Percentiles rank a stretch among this genome's conserved stretches.
phyloP scores from a whole-genome alignment of 2,329 filamentous ascomycete genomes.

The Diaporthe sp. region DNA sequence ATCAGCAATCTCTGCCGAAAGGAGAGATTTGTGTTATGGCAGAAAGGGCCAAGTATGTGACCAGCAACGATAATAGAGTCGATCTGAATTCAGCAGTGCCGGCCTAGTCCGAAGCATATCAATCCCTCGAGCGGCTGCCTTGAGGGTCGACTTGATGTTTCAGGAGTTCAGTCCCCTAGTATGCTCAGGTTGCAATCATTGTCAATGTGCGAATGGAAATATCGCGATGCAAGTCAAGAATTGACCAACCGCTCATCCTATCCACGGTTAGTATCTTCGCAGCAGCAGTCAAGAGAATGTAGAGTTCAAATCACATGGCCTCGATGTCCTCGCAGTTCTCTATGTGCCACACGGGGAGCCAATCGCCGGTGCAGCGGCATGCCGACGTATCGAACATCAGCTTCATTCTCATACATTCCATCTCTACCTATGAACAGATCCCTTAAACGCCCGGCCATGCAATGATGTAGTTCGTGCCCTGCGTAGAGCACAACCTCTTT shows the following conservation, averaged over 20 bases:
- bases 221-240: not conserved
- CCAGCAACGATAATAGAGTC: not conserved
- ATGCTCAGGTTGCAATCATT: not conserved
- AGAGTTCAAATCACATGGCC: not conserved
- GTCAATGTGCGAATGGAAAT: too few species aligned
- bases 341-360: not conserved
- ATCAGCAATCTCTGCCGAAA: not conserved
- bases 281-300: not conserved
- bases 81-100: not conserved
- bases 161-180: not conserved
- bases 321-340: not conserved
- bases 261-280: not conserved
- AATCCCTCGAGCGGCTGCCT: not conserved
- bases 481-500: constrained; percentile 20
- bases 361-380: not conserved
- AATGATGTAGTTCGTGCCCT: constrained; percentile 31
- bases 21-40: not conserved
- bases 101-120: not conserved
- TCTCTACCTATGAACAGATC: constrained; percentile 39
- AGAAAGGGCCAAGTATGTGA: not conserved
- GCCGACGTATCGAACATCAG: constrained; percentile 16
- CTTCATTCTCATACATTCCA: constrained; percentile 41
- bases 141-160: not conserved
- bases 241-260: too few species aligned
- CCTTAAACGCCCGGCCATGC: constrained; percentile 42